Conservation (phyloP, 2,329 filamentous ascomycete species). For the Periconia macrospinosa region DNA sequence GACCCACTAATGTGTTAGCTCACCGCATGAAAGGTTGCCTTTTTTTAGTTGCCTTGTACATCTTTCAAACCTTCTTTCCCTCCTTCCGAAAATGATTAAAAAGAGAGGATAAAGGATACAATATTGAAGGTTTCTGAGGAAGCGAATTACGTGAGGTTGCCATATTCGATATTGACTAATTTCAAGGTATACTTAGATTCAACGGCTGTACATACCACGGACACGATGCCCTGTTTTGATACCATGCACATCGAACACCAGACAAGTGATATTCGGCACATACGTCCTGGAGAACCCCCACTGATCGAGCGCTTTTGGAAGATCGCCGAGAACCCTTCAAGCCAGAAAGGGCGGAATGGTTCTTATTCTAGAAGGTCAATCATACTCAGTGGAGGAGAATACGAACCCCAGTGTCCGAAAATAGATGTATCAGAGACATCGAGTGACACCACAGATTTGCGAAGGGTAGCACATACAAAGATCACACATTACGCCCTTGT, state of each 20-base stretch:
- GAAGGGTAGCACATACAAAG: not conserved
- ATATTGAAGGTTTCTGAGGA: not conserved
- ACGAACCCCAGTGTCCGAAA: not conserved
- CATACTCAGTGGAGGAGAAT: not conserved
- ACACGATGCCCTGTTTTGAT: not conserved
- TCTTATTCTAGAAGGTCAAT: constrained; percentile 4
- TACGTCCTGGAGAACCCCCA: not conserved
- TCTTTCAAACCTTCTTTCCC: not conserved
- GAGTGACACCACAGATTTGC: not conserved
- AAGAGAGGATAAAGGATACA: not conserved
- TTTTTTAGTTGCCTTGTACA: not conserved
- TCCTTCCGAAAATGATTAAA: not conserved
- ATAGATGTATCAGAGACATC: not conserved
- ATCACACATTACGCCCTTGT: not conserved
- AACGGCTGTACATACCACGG: not conserved
- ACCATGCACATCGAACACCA: not conserved
- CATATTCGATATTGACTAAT: not conserved
- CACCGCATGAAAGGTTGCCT: not conserved
- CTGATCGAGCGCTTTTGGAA: not conserved
- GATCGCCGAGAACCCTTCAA: not conserved
- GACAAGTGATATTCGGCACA: not conserved
- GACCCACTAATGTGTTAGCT: not conserved
- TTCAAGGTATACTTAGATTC: not conserved
- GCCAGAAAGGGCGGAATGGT: not conserved
- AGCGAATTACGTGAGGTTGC: not conserved